phyloP scores from a whole-genome alignment of 495 filamentous ascomycete genomes.

The Corynascus novoguineensis region DNA sequence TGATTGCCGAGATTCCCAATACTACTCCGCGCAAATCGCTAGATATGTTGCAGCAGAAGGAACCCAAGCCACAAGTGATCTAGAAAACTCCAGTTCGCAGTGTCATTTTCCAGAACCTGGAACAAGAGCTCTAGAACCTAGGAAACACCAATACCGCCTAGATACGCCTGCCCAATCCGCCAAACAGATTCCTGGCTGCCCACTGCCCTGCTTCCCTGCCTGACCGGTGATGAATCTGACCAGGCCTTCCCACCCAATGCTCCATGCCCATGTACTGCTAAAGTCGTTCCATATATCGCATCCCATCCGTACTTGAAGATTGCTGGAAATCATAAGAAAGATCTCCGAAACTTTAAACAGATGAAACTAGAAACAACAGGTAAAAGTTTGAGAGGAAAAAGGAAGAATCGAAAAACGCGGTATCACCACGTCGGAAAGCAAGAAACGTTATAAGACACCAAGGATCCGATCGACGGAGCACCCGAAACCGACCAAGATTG shows the following conservation, averaged over 20 bases:
- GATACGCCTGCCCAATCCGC: neutral
- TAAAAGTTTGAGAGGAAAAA: too few relatives aligned
- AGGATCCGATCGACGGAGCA: neutral
- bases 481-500: neutral
- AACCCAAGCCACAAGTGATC: neutral
- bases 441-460: too few relatives aligned
- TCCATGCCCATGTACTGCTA: neutral
- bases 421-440: too few relatives aligned
- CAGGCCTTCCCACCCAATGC: slow-evolving; percentile 3
- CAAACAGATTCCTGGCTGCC: neutral
- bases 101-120: slow-evolving; percentile 18
- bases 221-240: slow-evolving; percentile 4
- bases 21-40: neutral
- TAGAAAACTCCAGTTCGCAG: slow-evolving; percentile 14
- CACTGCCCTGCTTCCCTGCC: neutral
- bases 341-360: neutral
- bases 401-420: too few relatives aligned
- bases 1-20: neutral
- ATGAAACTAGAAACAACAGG: slow-evolving; percentile 1
- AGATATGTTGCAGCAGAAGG: neutral
- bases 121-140: slow-evolving; percentile 3
- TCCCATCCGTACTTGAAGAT: neutral
- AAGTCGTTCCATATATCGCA: neutral
- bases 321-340: neutral
- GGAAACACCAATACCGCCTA: slow-evolving; percentile 1